These are phyloP conservation scores for Gynochthodes officinalis DNA, from an alignment of 257 asterid species.

Conservation along the genomic window DNA sequence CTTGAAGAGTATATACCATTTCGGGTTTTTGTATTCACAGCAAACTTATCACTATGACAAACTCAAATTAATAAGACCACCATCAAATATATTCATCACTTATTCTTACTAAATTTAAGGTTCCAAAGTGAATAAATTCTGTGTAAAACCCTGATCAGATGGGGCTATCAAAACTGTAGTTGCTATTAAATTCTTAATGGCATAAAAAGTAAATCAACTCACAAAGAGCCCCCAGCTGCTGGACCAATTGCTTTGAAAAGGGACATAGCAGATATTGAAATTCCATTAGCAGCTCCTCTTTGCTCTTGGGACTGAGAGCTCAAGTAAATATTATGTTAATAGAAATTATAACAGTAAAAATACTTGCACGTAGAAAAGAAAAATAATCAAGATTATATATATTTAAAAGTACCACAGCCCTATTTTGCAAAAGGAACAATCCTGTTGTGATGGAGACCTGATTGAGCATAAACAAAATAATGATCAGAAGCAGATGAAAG, in stretches of 20 bases:
- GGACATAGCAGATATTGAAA: conserved; percentile 73
- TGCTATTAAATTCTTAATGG: neutral
- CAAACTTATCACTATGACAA: too few relatives aligned
- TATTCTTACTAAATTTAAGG: too few relatives aligned
- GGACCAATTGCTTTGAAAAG: conserved; percentile 73
- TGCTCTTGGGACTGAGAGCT: conserved; percentile 58
- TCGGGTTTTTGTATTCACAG: too few relatives aligned
- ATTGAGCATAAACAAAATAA: neutral
- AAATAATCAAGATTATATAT: neutral
- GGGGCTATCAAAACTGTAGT: neutral
- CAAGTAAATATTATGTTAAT: neutral
- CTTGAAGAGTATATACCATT: too few relatives aligned
- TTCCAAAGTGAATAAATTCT: too few relatives aligned
- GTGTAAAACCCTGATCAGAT: too few relatives aligned
- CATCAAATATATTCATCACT: too few relatives aligned
- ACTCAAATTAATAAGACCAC: too few relatives aligned
- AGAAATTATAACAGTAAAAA: neutral
- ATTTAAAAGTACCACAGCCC: conserved; percentile 63
- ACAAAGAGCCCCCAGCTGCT: conserved; percentile 73
- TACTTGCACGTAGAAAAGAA: neutral
- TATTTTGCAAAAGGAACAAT: conserved; percentile 67
- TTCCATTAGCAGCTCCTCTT: conserved; percentile 91
- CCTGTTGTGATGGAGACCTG: conserved; percentile 79
- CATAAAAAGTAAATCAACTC: conserved; percentile 27
- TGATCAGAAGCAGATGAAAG: neutral